Percentiles rank a stretch among this genome's conserved stretches.
phyloP scores from a whole-genome alignment of 23 red algal species.

The Cyanidioschyzon merolae region DNA sequence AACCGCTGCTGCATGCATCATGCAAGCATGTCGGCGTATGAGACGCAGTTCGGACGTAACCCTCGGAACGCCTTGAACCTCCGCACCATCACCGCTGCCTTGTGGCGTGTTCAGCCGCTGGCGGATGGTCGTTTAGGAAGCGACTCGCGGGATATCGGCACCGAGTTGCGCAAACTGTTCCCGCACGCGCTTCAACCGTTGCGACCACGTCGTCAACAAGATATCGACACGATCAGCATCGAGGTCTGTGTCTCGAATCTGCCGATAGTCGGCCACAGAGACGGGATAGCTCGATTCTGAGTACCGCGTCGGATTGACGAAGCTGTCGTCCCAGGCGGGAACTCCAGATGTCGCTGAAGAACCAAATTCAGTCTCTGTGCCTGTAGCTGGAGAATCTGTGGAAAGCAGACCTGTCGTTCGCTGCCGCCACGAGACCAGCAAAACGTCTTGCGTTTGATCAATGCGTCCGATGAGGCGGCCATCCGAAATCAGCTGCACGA shows the following conservation, averaged over 20 bases:
- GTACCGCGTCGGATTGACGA: neutral
- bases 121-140: too few species aligned
- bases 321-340: neutral
- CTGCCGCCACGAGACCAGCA: neutral
- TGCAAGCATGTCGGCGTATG: too few species aligned
- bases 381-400: neutral
- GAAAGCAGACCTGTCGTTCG: neutral
- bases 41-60: too few species aligned
- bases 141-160: too few species aligned
- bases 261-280: neutral
- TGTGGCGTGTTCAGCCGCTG: too few species aligned
- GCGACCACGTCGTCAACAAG: neutral
- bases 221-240: neutral
- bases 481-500: conserved; percentile 82
- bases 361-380: neutral
- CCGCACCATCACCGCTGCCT: too few species aligned
- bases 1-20: too few species aligned
- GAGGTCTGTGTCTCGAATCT: neutral
- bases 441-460: conserved; percentile 37
- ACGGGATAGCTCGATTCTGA: neutral
- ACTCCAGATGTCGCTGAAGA: neutral
- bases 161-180: neutral
- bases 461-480: conserved; percentile 62
- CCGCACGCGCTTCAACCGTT: neutral
- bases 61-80: too few species aligned